Base-by-base conservation (phyloP, 768 basidiomycete genomes). In the Lyophyllum semitale region DNA sequence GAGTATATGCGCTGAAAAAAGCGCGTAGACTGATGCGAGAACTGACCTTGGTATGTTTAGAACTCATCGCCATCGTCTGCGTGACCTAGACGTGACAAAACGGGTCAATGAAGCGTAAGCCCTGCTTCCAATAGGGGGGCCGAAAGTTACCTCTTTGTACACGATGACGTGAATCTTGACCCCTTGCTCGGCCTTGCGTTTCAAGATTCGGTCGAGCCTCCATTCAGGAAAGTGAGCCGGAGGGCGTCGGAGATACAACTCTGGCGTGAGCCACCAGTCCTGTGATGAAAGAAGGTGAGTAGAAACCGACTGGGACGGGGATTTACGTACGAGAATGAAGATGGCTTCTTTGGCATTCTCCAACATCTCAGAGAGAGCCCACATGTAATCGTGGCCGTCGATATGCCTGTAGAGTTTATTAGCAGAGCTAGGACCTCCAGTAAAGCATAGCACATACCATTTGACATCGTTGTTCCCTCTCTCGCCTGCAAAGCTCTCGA, bases 321-420 rank as follows among this genome's bases (percentile, higher is more conserved):
- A 33, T 30, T 23, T 12, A 61, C 78, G 6, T 52, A 88, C 95
- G 59, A 91, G 63, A 59, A 98, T 97, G 70, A 93, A 95, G 65
- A 98, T 97, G 27, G 72, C 84, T 65, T 96, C 90, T 54, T 80
- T 81, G 2, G 92, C 91, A 30, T 74, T 82, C 44, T 91, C 89
- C n/a, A 98, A 78, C 71, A 95, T 78, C 72, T 96, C 93, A 1
- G 92, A 93, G 32, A 97, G 68, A 0, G 96, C 95, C 83, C 89
- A 98, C 82, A 98, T 91, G 69, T 96, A 98, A 73, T 98, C 95
- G 54, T 97, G 93, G 0, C 96, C 96, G 63, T 96, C 95, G 44
- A 96, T 81, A 66, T 95, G 93, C 87, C 88, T 84, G 48, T 15
- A 18, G 13, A n/a, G n/a, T 11, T 3, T 32, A 53, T 41, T 2